Base-by-base conservation (phyloP, 257 asterid genomes). In the Solanum stenotomum region DNA sequence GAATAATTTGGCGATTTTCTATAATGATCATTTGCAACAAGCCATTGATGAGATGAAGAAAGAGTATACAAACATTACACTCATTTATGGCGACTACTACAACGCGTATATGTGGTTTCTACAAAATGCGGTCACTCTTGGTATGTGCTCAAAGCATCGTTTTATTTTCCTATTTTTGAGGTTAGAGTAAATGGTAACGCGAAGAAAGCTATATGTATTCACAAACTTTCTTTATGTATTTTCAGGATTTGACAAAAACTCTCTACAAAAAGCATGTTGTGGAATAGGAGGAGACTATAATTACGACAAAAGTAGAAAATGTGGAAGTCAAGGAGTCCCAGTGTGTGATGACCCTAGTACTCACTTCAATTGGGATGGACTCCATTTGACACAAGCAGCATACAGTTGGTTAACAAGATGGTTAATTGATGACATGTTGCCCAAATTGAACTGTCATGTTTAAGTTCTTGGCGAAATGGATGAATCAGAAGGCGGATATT, bases 231-330 rank as follows among this genome's bases (percentile, higher is more conserved):
- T n/a, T 65, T 65, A 11, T 63, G 8, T 6, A 29, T 13, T 87
- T 71, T 34, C 42, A 90, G 90, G 89, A 13, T 87, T 86, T 35
- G 91, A 89, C 15, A 34, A 46, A 15, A 81, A 85, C 11, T 76
- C 29, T 37, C 42, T 75, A 9, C 79, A 33, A 23, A 90, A 88
- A 29, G 84, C 90, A 38, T 91, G 89, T 42, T 89, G 91, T 83
- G 92, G 93, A 29, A 37, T 44, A 7, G 92, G 92, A 61, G 92
- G 93, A 3, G 88, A 49, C 2, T 88, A 88, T 27, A 86, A 91
- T 78, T 91, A 87, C 15, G 25, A 72, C 22, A 10, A 4, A 8
- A 27, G 37, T 13, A 91, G 22, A 52, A 79, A 2, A 74, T 90
- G 93, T 65, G 93, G 92, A 1, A 8, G 8, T 4, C 79, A 5